Evolutionary conservation across 2,329 filamentous ascomycete genomes (phyloP).

Genomic region (Fusarium foetens): DNA sequence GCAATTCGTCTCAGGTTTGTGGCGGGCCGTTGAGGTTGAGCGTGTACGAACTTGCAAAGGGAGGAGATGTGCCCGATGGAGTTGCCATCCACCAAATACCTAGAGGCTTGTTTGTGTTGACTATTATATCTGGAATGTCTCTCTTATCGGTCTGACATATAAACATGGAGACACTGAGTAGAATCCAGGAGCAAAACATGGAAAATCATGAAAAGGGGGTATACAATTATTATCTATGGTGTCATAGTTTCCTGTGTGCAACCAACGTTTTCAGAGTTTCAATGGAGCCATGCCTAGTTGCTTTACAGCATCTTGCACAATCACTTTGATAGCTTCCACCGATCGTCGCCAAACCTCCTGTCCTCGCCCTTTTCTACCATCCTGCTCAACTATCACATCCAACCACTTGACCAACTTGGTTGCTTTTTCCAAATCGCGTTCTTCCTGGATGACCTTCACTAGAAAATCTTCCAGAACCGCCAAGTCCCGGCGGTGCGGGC

Average conservation of each 20-base stretch:
- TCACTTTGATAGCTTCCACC: conserved; percentile 56
- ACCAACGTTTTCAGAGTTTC: conserved; percentile 53
- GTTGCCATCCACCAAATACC: background rate
- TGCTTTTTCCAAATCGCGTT: conserved; percentile 81
- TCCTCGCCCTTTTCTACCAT: conserved; percentile 50
- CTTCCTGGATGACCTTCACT: conserved; percentile 75
- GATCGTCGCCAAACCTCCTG: conserved; percentile 59
- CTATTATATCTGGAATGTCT: conserved; percentile 2
- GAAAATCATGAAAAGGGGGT: conserved; percentile 1
- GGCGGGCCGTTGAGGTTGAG: conserved; percentile 63
- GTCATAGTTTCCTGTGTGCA: background rate
- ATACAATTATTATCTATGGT: conserved; percentile 23
- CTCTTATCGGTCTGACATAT: background rate
- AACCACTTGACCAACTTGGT: conserved; percentile 76
- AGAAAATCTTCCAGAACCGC: conserved; percentile 79
- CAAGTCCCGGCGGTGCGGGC: conserved; percentile 83
- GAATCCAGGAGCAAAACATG: too few species aligned
- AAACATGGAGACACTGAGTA: background rate
- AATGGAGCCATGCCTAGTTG: conserved; percentile 67
- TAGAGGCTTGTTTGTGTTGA: background rate
- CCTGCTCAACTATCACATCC: conserved; percentile 64
- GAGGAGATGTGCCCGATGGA: conserved; percentile 10
- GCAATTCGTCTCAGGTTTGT: conserved; percentile 62
- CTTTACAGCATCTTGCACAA: conserved; percentile 65
- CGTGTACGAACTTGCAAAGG: conserved; percentile 52